Evolutionary conservation across 148 eudicot species (phyloP), one percentile per base, ranked within the genome.

Genomic region (Spergularia bocconei): DNA sequence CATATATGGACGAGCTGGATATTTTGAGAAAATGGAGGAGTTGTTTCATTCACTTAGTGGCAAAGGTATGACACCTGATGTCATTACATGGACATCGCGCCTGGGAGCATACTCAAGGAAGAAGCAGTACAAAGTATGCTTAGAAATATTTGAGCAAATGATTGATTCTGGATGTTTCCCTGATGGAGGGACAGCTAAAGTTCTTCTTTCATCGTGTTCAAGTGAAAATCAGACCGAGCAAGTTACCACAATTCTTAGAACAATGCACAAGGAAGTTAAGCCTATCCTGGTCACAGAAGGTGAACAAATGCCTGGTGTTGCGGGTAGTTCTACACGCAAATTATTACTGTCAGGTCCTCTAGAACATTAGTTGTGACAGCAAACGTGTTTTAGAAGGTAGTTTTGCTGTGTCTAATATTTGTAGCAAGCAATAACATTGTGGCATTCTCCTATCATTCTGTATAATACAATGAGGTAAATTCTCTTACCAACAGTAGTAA

Each of bases 41-140:
- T 16, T 88, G 75, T 93, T 93, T 56, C 53, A 16, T 29, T 81
- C 85, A 11, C 82, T 93, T 63, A 67, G 70, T 25, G 58, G 77
- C 14, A 88, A 82, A 80, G 75, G 79, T 11, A 78, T 93, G 88
- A 87, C 78, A 69, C 86, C 94, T 0, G 90, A 93, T 33, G 97
- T 91, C 21, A 86, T 88, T 84, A 93, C 92, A 16, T 91, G 98
- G 98, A 93, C 98, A 47, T 91, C 98, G 5, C 85, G 97, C 17
- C 70, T 93, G 59, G 98, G 98, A 55, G 97, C 98, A 3, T 93
- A 89, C 79, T 89, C 97, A 3, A 85, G 84, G 76, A 93, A 93
- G 87, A 91, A 93, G 77, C 88, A 77, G 70, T 93, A 91, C 71
- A 82, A 69, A 36, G 83, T 75, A 75, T 91, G 98, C 75, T 47